Evolutionary conservation across 1,284 basidiomycete species (phyloP), one percentile per base, ranked within the genome.

Genomic region (Fomitopsis betulina): DNA sequence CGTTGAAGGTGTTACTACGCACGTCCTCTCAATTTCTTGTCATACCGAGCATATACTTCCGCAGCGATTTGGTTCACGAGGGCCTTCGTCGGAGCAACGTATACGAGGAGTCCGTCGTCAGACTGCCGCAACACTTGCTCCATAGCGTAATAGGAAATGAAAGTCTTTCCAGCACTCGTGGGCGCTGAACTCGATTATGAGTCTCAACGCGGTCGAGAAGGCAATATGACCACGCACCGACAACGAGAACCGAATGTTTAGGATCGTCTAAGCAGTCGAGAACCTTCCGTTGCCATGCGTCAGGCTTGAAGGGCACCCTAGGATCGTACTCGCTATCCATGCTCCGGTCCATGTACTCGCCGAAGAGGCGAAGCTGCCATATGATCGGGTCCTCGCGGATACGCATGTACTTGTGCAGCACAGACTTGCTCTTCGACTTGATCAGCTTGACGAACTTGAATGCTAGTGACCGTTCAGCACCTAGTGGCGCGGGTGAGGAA

Each of bases 91-190:
- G 86, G 87, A 0, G 88, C 86, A 32, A 89, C 79, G 66, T 89
- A 90, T n/a, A 90, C 81, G 35, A 90, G 66, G 39, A 89, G 76
- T 0, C 83, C 85, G 51, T 87, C 79, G 63, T 89, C 82, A 0
- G 83, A 83, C 33, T 75, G 74, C 56, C 83, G 72, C 5, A 89
- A 69, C 13, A 87, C 73, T 59, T 81, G 79, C 68, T 89, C 87
- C 87, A 89, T 89, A 0, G 87, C 86, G 61, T 89, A 88, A 67
- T 79, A 89, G 3, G 85, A 87, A 45, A 90, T 87, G 67, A 90
- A 89, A 0, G 88, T 89, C 68, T 89, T 90, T 35, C 87, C 85
- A 0, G 85, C 85, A 71, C 83, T 86, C 0, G 84, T 86, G 0
- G 85, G 85, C 1, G 85, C 85, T 85, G 49, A 7, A 61, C 13